Evolutionary conservation across 129 eudicot genomes (phyloP), one percentile per base, ranked within the genome.

Genomic region (Heracleum sosnowskyi): DNA sequence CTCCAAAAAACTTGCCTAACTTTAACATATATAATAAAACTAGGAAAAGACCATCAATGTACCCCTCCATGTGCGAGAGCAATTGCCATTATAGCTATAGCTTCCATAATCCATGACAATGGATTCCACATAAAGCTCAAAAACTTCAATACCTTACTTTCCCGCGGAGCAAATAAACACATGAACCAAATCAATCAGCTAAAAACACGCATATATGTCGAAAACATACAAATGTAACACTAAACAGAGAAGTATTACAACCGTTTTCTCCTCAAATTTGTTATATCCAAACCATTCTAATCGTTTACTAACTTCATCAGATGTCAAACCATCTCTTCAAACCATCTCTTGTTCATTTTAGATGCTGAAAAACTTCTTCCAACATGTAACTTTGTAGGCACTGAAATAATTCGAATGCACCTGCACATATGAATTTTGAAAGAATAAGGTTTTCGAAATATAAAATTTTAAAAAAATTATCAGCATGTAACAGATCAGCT

Each of bases 121-220:
- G 98, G 98, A 79, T 92, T 92, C 98, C 98, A 93, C 98, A 93
- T 90, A 77, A 93, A 93, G 15, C 96, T 94, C 83, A 93, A 82
- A 69, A 93, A 93, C 80, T 93, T 93, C 85, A 93, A 81, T 45
- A 93, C n/a, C 76, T 93, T 93, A 75, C 88, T 93, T 85, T 90
- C 98, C 98, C 90, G 71, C 42, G 20, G 57, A 77, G n/a, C 35
- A 5, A 24, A 22, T 1, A 28, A 64, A n/a, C 26, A 75, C 2
- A 57, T 55, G 12, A 22, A 83, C 5, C 11, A 64, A 35, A 44
- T 17, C n/a, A 16, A 36, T 34, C 41, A 60, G 22, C 18, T 40
- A 26, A 13, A 20, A 57, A 4, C 39, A 33, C 44, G 33, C 22
- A 22, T 24, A 47, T 5, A 17, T 57, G n/a, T 36, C 24, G 47